Conservation (phyloP, 345 rosid species). For the Eucalyptus albens region DNA sequence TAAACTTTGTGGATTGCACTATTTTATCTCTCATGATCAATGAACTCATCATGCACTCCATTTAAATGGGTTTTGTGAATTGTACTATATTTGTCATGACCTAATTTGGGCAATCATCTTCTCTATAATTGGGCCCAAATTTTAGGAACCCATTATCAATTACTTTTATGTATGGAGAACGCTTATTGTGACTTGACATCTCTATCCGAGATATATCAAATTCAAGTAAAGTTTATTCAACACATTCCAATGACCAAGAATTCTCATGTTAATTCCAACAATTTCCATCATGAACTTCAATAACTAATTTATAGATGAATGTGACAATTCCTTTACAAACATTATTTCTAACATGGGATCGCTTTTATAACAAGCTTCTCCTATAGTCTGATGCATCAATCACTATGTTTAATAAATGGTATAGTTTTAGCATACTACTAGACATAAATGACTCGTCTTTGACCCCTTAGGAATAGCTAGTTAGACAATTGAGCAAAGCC, state of each 20-base stretch:
- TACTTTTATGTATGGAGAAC: neutral
- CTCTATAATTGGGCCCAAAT: neutral
- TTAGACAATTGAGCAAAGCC: neutral
- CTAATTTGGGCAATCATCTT: neutral
- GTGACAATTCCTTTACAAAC: neutral
- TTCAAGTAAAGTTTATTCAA: neutral
- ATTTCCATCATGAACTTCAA: neutral
- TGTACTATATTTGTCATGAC: neutral
- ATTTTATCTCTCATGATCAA: neutral
- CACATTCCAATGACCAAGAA: neutral
- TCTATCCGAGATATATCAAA: accelerated
- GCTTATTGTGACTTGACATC: neutral
- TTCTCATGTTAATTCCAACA: neutral
- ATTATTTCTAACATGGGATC: neutral
- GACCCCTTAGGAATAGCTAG: neutral
- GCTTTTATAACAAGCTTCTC: neutral
- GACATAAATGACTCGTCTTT: neutral
- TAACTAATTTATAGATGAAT: neutral
- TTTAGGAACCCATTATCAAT: neutral
- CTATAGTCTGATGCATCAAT: neutral
- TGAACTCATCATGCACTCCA: neutral
- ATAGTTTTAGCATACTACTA: neutral
- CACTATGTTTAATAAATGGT: neutral
- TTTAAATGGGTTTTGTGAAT: neutral
- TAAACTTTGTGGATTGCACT: neutral